phyloP scores from a whole-genome alignment of 2,329 filamentous ascomycete species.

The Fusarium setosum region DNA sequence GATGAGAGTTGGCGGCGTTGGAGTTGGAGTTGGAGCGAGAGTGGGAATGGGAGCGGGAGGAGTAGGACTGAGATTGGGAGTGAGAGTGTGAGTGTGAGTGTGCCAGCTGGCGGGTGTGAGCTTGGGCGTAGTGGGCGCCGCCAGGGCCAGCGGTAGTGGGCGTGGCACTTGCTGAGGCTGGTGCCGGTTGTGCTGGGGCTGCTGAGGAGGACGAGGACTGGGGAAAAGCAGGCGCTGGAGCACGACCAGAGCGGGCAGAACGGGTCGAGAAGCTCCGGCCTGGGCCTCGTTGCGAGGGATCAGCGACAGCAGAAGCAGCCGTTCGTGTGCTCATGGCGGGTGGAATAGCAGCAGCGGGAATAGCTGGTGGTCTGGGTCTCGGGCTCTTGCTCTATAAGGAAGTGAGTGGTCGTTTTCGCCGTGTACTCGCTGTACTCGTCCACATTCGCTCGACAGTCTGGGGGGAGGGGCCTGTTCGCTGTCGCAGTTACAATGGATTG shows the following conservation, averaged over 20 bases:
- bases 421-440: constrained; percentile 5
- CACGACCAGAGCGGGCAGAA: constrained; percentile 43
- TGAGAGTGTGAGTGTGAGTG: constrained; percentile 39
- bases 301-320: constrained; percentile 34
- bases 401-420: constrained; percentile 26
- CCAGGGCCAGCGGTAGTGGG: constrained; percentile 33
- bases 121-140: constrained; percentile 35
- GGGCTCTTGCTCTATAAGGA: constrained; percentile 27
- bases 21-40: constrained; percentile 38
- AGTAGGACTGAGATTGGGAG: constrained; percentile 34
- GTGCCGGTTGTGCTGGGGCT: constrained; percentile 32
- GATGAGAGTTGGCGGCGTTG: constrained; percentile 43
- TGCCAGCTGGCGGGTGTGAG: constrained; percentile 41
- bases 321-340: constrained; percentile 41
- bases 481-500: neutral
- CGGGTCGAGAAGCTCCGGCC: constrained; percentile 51
- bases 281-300: constrained; percentile 43
- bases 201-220: constrained; percentile 29
- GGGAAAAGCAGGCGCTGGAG: constrained; percentile 34
- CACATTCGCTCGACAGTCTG: neutral
- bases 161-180: constrained; percentile 30
- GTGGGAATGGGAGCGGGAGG: constrained; percentile 38
- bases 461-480: neutral
- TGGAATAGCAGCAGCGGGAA: constrained; percentile 5
- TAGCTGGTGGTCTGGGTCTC: constrained; percentile 16